Base-by-base conservation (phyloP, 768 basidiomycete species). In the Brasilioporus rufonigricans region DNA sequence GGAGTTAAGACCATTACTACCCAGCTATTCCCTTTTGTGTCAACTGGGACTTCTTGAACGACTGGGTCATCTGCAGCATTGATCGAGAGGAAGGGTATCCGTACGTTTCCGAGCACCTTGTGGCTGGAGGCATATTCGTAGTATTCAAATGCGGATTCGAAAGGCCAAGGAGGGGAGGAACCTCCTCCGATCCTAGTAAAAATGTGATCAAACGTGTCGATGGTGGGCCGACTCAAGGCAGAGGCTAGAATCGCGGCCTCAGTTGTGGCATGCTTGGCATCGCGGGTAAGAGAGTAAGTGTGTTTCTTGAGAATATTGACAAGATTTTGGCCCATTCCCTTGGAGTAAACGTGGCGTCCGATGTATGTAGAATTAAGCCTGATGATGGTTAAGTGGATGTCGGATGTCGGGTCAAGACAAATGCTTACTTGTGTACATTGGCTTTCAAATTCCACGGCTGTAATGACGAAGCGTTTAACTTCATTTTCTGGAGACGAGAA, bases 41-140 rank as follows among this genome's bases (percentile, higher is more conserved):
- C 77, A 67, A 79, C 76, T 29, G 87, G 88, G 36, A 86, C 76
- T 50, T 80, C 74, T 44, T 75, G 77, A 21, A 91, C 84, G 39
- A 92, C 79, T 19, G 91, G 91, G 69, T 92, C 91, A 67, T 92
- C 88, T 23, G 77, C 79, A 18, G 91, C 80, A 63, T 87, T 89
- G 54, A 93, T 77, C 7, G 85, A 81, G 9, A 94, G 78, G 69
- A 85, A 86, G 14, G 92, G 92, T 29, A 93, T 82, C 41, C 74
- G 76, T 59, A 93, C 77, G 52, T 80, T 73, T 51, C 71, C 69
- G 26, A 91, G 71, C 46, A 83, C 74, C 36, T 82, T 67, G 68
- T 89, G 82, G 64, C 83, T 86, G 7, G 89, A 85, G 7, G 76
- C 74, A 63, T 77, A 77, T 49, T 67, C 61, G 59, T 81, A 80